Evolutionary conservation across 495 filamentous ascomycete species (phyloP).

Genomic region (Aspergillus avenaceus): DNA sequence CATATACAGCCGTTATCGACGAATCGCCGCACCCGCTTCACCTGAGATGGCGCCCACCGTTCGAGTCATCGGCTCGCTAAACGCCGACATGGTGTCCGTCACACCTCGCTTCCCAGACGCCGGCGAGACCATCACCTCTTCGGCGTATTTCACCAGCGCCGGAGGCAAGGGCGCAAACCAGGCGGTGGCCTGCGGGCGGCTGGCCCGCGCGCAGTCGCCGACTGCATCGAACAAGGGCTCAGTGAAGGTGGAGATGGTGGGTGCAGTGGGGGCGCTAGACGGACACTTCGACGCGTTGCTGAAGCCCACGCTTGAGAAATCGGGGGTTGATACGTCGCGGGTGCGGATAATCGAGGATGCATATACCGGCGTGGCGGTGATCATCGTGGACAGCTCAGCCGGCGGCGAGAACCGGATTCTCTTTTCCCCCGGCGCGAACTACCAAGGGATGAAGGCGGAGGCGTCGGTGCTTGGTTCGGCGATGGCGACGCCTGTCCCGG

Average conservation of each 20-base stretch:
- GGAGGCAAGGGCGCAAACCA: slow-evolving; percentile 98
- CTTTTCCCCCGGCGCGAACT: slow-evolving; percentile 77
- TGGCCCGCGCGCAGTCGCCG: slow-evolving; percentile 46
- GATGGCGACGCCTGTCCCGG: slow-evolving; percentile 40
- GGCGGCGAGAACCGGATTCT: slow-evolving; percentile 87
- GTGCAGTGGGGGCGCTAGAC: slow-evolving; percentile 66
- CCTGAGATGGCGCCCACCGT: slow-evolving; percentile 50
- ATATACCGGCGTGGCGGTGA: slow-evolving; percentile 76
- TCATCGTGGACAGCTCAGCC: slow-evolving; percentile 75
- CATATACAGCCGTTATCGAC: too few species aligned
- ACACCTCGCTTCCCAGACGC: slow-evolving; percentile 76
- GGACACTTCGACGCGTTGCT: slow-evolving; percentile 38
- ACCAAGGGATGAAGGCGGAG: slow-evolving; percentile 41
- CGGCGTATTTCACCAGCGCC: slow-evolving; percentile 69
- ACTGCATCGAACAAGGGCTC: slow-evolving; percentile 26
- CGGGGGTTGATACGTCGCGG: slow-evolving; percentile 59
- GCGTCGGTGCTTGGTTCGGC: slow-evolving; percentile 38
- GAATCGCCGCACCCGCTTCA: neutral
- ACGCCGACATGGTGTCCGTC: slow-evolving; percentile 84
- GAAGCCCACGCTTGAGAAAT: slow-evolving; percentile 43
- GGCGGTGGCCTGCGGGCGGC: slow-evolving; percentile 71
- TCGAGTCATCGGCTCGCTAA: slow-evolving; percentile 86
- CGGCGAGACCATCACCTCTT: slow-evolving; percentile 86
- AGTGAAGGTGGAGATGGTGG: slow-evolving; percentile 73
- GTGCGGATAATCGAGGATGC: slow-evolving; percentile 44